Base-by-base conservation (phyloP, 306 rosid species). In the Pterocarpus santalinus region DNA sequence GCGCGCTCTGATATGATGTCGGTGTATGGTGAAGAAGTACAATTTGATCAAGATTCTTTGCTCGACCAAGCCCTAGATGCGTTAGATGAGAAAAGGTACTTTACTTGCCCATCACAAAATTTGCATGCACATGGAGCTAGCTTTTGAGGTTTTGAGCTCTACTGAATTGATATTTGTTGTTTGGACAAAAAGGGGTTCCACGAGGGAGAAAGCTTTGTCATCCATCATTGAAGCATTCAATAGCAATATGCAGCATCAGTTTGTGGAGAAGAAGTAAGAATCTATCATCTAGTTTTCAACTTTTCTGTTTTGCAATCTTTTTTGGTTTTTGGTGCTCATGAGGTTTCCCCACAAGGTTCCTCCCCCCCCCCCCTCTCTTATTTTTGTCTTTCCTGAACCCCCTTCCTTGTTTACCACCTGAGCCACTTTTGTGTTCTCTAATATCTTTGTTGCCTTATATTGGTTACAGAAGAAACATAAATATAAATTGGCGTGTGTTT, bases 51-150 rank as follows among this genome's bases (percentile, higher is more conserved):
- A 81, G 96, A 91, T 78, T 73, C 83, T 70, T 77, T 91, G 75
- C 94, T 95, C 5, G 99, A 95, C 73, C 98, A 85, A 85, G 97
- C 98, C 82, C 88, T 95, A 15, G 99, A 95, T 82, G 91, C 90
- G 22, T 83, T 93, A 16, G 95, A 81, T 58, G 98, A 89, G 81
- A 95, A 95, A 90, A 93, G 97, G 99, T 95, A 51, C 51, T 16
- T 55, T 4, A 33, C 15, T 39, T 73, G 3, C 4, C 32, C 5
- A 14, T 28, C 15, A 47, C n/a, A 36, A 5, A 5, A 47, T 65
- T 73, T 71, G 12, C 38, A 47, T 79, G 72, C 43, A 57, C 8
- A 47, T 75, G 58, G 73, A 71, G 60, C 71, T 75, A 14, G 30
- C 17, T 14, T 17, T 35, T 75, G 17, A 67, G 15, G 17, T 6